Conservation (phyloP, 1,284 basidiomycete genomes). For the Ustilago hordei region DNA sequence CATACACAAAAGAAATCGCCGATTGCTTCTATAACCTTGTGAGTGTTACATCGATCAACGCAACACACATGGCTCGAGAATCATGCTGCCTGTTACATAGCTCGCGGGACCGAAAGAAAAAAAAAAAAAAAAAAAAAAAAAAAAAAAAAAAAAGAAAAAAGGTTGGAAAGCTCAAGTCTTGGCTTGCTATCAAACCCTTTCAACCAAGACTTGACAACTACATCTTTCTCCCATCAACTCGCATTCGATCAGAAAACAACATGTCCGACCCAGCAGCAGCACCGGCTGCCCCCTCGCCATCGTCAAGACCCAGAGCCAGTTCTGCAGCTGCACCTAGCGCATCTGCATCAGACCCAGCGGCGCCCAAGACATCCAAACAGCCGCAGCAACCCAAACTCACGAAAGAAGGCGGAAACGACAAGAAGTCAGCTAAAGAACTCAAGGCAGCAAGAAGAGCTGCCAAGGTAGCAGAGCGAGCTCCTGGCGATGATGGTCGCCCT, state of each 20-base stretch:
- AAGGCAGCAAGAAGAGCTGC: constrained; percentile 62
- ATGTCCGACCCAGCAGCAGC: constrained; percentile 19
- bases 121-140: no score
- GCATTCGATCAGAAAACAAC: not conserved
- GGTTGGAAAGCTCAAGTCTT: not conserved
- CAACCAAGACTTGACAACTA: not conserved
- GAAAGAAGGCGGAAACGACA: constrained; percentile 32
- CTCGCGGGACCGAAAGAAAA: constrained; percentile 6
- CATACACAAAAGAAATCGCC: no score
- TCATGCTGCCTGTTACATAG: not conserved
- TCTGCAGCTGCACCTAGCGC: constrained; percentile 30
- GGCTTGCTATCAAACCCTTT: not conserved
- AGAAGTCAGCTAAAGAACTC: constrained; percentile 62
- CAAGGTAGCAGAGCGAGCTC: constrained; percentile 41
- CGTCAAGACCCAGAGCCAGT: constrained; percentile 6
- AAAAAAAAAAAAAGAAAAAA: not conserved
- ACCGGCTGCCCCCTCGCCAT: constrained; percentile 7
- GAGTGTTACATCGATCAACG: not conserved
- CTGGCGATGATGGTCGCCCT: constrained; percentile 7
- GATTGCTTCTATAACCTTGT: not conserved
- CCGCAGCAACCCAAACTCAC: constrained; percentile 13
- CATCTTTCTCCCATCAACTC: not conserved
- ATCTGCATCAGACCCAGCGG: constrained; percentile 4
- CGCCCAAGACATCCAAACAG: constrained; percentile 17
- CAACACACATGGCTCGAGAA: not conserved